phyloP scores from a whole-genome alignment of 176 grass and related monocot species.

The Phoenix dactylifera region DNA sequence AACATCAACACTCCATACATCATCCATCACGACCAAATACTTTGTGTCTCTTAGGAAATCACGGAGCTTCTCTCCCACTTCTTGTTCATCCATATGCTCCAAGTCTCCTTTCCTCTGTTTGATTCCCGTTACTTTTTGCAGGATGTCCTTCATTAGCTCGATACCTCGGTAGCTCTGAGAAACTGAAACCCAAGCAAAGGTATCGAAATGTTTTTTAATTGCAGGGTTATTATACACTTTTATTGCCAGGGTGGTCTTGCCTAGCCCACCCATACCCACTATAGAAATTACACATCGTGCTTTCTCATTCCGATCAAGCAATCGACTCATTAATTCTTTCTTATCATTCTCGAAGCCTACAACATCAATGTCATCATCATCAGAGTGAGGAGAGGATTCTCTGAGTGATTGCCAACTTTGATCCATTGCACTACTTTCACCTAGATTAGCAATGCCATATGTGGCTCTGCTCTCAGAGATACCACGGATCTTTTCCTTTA shows the following conservation, averaged over 20 bases:
- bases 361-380: constrained; percentile 8
- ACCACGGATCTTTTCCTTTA: not conserved
- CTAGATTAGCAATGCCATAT: not conserved
- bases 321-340: not conserved
- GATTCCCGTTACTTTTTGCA: not conserved
- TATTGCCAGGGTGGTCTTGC: not conserved
- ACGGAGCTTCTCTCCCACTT: not conserved
- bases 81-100: not conserved
- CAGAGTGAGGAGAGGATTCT: not conserved
- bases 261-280: constrained; percentile 9
- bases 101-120: not conserved
- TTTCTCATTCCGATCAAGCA: not conserved
- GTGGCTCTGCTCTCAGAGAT: constrained; percentile 3
- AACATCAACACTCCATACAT: too few relatives aligned
- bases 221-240: constrained; percentile 3
- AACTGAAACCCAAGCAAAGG: not conserved
- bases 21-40: too few relatives aligned
- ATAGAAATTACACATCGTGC: constrained; percentile 8
- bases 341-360: constrained; percentile 14
- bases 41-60: too few relatives aligned
- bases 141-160: not conserved
- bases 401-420: not conserved
- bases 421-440: not conserved
- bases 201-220: not conserved
- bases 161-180: not conserved